phyloP scores from a whole-genome alignment of 208 protist genomes.

The Blastocrithidia nonstop region DNA sequence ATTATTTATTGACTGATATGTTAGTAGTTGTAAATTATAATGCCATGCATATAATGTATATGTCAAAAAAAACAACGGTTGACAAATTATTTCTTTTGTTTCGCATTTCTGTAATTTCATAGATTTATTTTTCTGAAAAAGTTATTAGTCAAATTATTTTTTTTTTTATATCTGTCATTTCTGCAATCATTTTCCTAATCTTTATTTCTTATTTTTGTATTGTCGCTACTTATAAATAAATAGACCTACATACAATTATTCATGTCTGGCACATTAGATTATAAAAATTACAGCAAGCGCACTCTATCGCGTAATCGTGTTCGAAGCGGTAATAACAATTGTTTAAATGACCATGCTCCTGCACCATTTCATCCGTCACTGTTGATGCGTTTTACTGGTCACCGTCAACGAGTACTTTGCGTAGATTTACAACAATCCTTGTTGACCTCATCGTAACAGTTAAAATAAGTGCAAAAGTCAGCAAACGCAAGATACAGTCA shows the following conservation, averaged over 20 bases:
- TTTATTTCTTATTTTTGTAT: too few species aligned
- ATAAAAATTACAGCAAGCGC: neutral
- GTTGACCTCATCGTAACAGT: too few species aligned
- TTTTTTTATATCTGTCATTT: slow-evolving; percentile 1
- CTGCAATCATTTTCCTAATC: too few species aligned
- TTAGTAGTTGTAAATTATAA: too few species aligned
- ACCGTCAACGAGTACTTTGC: slow-evolving; percentile 36
- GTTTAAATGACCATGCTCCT: too few species aligned
- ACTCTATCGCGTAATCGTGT: neutral
- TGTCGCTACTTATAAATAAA: neutral
- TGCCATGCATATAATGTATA: too few species aligned
- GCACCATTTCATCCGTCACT: slow-evolving; percentile 24
- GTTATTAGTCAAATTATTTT: neutral
- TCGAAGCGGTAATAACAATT: too few species aligned
- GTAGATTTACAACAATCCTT: slow-evolving; percentile 22
- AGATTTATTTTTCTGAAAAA: neutral
- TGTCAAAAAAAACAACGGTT: too few species aligned
- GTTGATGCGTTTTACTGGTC: slow-evolving; percentile 61
- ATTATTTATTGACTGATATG: too few species aligned
- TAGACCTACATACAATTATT: neutral
- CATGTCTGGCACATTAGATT: neutral
- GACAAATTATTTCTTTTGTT: neutral
- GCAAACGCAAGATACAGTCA: too few species aligned
- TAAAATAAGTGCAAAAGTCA: too few species aligned
- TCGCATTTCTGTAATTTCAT: neutral